These are phyloP conservation scores for Barnettozyma salicaria DNA, from an alignment of 805 yeast genomes.

Conservation along the genomic window DNA sequence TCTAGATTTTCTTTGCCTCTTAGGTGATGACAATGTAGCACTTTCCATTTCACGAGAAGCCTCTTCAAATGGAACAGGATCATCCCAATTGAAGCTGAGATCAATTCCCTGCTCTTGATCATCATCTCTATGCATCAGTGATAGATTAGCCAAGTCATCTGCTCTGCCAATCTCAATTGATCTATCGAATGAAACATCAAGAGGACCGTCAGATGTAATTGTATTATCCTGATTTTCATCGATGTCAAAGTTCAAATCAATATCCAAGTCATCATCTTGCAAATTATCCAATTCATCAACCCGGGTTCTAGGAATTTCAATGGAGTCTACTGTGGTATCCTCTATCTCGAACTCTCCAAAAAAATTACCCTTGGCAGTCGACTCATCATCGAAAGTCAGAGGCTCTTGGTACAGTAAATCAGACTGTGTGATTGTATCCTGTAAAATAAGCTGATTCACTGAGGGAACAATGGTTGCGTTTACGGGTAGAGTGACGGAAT, in stretches of 20 bases:
- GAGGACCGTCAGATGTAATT: conserved; percentile 20
- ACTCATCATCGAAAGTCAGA: conserved; percentile 29
- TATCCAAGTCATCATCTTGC: conserved; percentile 40
- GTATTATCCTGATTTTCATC: conserved; percentile 30
- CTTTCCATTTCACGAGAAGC: conserved; percentile 13
- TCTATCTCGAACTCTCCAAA: conserved; percentile 13
- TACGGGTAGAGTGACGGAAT: conserved; percentile 51
- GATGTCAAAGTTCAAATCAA: conserved; percentile 45
- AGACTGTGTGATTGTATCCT: conserved; percentile 73
- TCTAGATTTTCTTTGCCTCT: conserved; percentile 12
- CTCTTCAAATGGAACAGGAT: conserved; percentile 17
- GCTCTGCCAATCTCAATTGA: conserved; percentile 54
- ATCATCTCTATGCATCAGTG: conserved; percentile 11
- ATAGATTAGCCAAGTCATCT: conserved; percentile 18
- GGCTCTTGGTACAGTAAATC: conserved; percentile 69
- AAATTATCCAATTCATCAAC: conserved; percentile 27
- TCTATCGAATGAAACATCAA: conserved; percentile 27
- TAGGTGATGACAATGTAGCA: conserved; percentile 6
- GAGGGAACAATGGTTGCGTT: conserved; percentile 57
- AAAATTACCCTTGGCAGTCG: conserved; percentile 15
- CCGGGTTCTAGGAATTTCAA: conserved; percentile 60
- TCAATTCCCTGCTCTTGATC: conserved; percentile 7
- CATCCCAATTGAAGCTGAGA: conserved; percentile 10
- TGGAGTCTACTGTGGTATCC: conserved; percentile 41
- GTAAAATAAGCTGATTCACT: conserved; percentile 53